Evolutionary conservation across 2,329 filamentous ascomycete genomes (phyloP).

Genomic region (Phaeosphaeria sp.): DNA sequence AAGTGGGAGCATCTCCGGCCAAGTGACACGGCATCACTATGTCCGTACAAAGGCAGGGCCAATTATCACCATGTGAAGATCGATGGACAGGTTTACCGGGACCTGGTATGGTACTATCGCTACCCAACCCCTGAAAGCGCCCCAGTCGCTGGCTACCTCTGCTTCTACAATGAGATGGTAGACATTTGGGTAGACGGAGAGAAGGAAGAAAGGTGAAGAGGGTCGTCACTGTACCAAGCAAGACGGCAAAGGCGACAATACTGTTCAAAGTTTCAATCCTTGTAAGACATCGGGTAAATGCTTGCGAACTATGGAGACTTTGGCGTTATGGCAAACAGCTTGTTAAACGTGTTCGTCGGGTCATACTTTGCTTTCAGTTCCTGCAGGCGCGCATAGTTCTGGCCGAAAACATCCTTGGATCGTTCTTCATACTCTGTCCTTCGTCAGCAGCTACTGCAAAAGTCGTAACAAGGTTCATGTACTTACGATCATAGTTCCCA

Average conservation of each 20-base stretch:
- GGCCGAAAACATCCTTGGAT: constrained; percentile 9
- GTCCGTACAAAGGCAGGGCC: constrained; percentile 73
- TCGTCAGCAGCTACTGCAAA: background rate
- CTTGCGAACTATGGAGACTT: background rate
- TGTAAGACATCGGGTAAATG: background rate
- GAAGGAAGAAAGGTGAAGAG: constrained; percentile 33
- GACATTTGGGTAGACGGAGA: constrained; percentile 66
- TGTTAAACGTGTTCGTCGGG: constrained; percentile 10
- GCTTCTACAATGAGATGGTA: constrained; percentile 74
- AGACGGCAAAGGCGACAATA: background rate
- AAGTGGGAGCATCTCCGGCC: constrained; percentile 55
- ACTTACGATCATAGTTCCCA: constrained; percentile 14
- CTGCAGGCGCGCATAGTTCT: constrained; percentile 11
- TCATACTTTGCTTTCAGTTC: constrained; percentile 14
- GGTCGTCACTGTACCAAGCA: background rate
- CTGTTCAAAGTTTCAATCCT: no score
- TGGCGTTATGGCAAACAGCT: constrained; percentile 6
- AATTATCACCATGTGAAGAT: constrained; percentile 66
- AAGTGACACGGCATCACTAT: constrained; percentile 63
- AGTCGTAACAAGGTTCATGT: background rate
- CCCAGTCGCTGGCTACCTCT: constrained; percentile 62
- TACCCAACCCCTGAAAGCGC: constrained; percentile 65
- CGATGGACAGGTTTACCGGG: constrained; percentile 52
- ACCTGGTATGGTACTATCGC: constrained; percentile 70
- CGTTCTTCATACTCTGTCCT: constrained; percentile 11